These are phyloP conservation scores for Wickerhamomyces queroliae DNA, from an alignment of 805 yeast species.

Conservation along the genomic window DNA sequence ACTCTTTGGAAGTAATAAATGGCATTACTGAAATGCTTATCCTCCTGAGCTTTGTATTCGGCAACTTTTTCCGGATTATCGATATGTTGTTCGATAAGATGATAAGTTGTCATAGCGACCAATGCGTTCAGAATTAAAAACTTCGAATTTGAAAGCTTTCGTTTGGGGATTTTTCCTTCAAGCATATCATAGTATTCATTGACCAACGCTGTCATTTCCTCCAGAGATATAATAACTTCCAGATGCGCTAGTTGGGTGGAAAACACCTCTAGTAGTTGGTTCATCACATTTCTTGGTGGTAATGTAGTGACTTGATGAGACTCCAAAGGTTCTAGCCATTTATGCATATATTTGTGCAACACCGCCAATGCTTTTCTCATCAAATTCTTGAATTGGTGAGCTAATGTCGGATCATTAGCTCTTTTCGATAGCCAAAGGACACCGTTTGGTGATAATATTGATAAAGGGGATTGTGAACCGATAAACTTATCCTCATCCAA, in stretches of 20 bases:
- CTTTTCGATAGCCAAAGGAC: slow-evolving; percentile 30
- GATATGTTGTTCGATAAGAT: slow-evolving; percentile 2
- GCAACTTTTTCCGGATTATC: slow-evolving; percentile 7
- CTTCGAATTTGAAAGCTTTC: slow-evolving; percentile 24
- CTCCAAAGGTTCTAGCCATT: slow-evolving; percentile 31
- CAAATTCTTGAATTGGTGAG: slow-evolving; percentile 19
- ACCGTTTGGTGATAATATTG: slow-evolving; percentile 36
- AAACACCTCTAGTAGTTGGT: slow-evolving; percentile 10
- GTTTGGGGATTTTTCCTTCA: slow-evolving; percentile 4
- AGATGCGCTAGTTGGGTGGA: slow-evolving; percentile 7
- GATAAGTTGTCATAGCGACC: slow-evolving; percentile 16
- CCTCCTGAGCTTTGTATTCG: slow-evolving; percentile 23
- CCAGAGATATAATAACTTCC: slow-evolving; percentile 6
- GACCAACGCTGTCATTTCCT: slow-evolving; percentile 14
- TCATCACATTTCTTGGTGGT: slow-evolving; percentile 23
- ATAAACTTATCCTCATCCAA: slow-evolving; percentile 12
- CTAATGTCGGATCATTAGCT: slow-evolving; percentile 13
- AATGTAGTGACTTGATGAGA: slow-evolving; percentile 21
- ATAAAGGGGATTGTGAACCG: slow-evolving; percentile 24
- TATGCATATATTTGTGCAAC: slow-evolving; percentile 15
- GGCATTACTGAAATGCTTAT: slow-evolving; percentile 30
- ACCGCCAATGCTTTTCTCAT: slow-evolving; percentile 12
- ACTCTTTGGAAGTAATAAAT: slow-evolving; percentile 49
- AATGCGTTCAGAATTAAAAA: slow-evolving; percentile 25
- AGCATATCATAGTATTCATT: slow-evolving; percentile 12